Evolutionary conservation across 345 rosid species (phyloP).

Genomic region (Acer saccharum): DNA sequence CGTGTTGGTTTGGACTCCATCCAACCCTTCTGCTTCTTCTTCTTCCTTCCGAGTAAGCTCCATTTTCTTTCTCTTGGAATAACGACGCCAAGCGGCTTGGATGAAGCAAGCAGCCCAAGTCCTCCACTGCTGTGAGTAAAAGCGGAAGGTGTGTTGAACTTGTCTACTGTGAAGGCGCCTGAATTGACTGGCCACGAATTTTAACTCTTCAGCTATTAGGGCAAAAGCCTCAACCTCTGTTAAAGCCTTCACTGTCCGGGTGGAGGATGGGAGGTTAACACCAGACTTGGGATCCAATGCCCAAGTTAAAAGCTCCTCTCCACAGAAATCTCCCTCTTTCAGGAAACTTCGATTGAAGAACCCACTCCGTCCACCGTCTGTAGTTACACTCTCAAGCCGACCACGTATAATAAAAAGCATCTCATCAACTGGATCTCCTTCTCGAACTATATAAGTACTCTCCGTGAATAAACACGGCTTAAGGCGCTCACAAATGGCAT

Average conservation of each 20-base stretch:
- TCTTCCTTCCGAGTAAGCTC: constrained; percentile 76
- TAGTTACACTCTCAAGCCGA: constrained; percentile 90
- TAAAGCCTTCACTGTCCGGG: constrained; percentile 85
- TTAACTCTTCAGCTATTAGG: constrained; percentile 81
- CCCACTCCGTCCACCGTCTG: constrained; percentile 96
- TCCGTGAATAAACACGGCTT: constrained; percentile 88
- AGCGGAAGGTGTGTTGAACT: constrained; percentile 95
- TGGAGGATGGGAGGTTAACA: constrained; percentile 91
- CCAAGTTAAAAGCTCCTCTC: constrained; percentile 96
- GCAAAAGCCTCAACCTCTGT: constrained; percentile 95
- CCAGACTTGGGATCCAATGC: constrained; percentile 94
- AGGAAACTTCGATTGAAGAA: constrained; percentile 82
- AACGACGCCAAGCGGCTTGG: constrained; percentile 96
- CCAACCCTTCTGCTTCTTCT: constrained; percentile 52
- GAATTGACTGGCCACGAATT: constrained; percentile 93
- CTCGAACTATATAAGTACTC: constrained; percentile 74
- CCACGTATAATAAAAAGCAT: constrained; percentile 98
- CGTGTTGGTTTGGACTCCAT: constrained; percentile 29
- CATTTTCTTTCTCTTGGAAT: constrained; percentile 72
- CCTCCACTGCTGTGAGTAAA: constrained; percentile 97
- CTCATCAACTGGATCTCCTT: constrained; percentile 96
- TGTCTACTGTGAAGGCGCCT: constrained; percentile 94
- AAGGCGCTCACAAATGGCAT: constrained; percentile 93
- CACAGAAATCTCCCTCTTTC: constrained; percentile 94
- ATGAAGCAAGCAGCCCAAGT: constrained; percentile 99